These are phyloP conservation scores for Lathyrus aphaca DNA, from an alignment of 306 rosid genomes.

Conservation along the genomic window DNA sequence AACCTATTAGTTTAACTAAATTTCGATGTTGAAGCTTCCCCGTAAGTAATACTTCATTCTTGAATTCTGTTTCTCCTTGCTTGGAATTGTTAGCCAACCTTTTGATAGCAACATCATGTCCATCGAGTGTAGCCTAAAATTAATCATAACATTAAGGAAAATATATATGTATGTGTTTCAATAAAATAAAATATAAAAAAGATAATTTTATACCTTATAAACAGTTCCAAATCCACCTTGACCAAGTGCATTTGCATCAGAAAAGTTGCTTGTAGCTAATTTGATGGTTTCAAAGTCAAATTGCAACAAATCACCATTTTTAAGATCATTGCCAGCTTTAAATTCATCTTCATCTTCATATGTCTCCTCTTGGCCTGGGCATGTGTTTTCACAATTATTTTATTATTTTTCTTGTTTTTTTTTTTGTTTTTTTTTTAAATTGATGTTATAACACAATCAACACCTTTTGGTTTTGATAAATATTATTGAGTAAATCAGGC, in stretches of 20 bases:
- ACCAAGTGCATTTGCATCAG: slow-evolving; percentile 54
- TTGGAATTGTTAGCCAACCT: slow-evolving; percentile 42
- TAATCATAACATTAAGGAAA: neutral
- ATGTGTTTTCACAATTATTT: too few species aligned
- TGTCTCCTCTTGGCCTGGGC: neutral
- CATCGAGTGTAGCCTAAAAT: slow-evolving; percentile 51
- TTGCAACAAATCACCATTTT: slow-evolving; percentile 29
- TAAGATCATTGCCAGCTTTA: neutral
- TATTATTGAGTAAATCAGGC: too few species aligned
- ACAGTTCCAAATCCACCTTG: slow-evolving; percentile 61
- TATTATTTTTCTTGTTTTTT: too few species aligned
- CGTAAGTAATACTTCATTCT: slow-evolving; percentile 50
- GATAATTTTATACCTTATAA: slow-evolving; percentile 27
- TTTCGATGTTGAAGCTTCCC: slow-evolving; percentile 56
- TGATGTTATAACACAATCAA: too few species aligned
- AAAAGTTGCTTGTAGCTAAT: slow-evolving; percentile 47
- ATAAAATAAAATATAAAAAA: neutral
- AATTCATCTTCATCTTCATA: neutral
- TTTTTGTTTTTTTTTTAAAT: too few species aligned
- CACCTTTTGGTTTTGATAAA: too few species aligned
- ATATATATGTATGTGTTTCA: neutral
- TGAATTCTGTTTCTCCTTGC: slow-evolving; percentile 57
- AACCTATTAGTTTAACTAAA: slow-evolving; percentile 51
- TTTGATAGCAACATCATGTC: slow-evolving; percentile 53
- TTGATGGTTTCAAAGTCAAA: slow-evolving; percentile 41